These are phyloP conservation scores for Spathaspora boniae DNA, from an alignment of 805 yeast genomes.

Conservation along the genomic window DNA sequence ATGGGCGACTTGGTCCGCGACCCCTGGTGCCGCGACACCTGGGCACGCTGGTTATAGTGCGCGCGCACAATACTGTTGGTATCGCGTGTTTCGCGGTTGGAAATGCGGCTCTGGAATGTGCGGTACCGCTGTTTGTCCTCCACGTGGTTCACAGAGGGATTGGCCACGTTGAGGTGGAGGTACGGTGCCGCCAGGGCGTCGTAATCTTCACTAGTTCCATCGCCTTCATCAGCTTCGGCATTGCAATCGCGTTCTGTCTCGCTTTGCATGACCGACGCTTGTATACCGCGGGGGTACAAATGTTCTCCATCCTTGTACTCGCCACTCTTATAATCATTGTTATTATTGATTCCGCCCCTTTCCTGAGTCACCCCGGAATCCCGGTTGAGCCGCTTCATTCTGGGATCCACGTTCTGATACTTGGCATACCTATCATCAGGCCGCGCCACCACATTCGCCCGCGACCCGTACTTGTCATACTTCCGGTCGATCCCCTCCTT, in stretches of 20 bases:
- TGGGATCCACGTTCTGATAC: slow-evolving; percentile 8
- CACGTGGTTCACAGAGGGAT: slow-evolving; percentile 16
- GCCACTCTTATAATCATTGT: too few relatives aligned
- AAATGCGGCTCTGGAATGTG: slow-evolving; percentile 36
- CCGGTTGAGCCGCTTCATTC: slow-evolving; percentile 6
- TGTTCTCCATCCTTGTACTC: too few relatives aligned
- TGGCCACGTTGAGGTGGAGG: slow-evolving; percentile 19
- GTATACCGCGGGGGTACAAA: slow-evolving; percentile 1
- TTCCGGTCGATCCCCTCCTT: slow-evolving; percentile 20
- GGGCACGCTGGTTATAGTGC: slow-evolving; percentile 85
- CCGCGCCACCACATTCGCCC: background rate
- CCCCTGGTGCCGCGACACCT: slow-evolving; percentile 55
- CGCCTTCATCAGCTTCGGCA: too few relatives aligned
- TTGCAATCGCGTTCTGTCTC: too few relatives aligned
- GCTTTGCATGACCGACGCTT: background rate
- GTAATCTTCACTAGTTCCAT: too few relatives aligned
- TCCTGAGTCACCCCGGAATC: too few relatives aligned
- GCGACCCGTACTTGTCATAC: slow-evolving; percentile 39
- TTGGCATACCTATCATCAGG: slow-evolving; percentile 11
- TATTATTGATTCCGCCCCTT: too few relatives aligned
- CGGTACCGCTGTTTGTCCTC: slow-evolving; percentile 21
- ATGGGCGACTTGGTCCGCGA: slow-evolving; percentile 77
- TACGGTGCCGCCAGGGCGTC: slow-evolving; percentile 17
- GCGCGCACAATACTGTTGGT: slow-evolving; percentile 69
- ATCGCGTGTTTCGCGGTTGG: slow-evolving; percentile 32